These are phyloP conservation scores for Dioscorea cayenensis DNA, from an alignment of 116 monocot species.

Conservation along the genomic window DNA sequence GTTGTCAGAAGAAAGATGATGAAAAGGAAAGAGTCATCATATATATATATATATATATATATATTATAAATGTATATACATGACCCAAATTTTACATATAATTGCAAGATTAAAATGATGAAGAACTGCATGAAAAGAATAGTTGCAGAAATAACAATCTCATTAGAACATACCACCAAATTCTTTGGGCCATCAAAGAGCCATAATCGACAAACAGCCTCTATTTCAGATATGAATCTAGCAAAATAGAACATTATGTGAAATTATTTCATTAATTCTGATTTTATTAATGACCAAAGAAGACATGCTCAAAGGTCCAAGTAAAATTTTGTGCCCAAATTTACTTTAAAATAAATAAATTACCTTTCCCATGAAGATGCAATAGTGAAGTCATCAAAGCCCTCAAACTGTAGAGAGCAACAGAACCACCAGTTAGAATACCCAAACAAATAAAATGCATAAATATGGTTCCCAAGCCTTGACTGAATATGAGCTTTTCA, in stretches of 20 bases:
- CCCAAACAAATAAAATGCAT: neutral
- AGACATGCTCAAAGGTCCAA: neutral
- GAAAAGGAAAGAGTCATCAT: no score
- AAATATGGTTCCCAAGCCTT: no score
- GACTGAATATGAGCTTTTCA: no score
- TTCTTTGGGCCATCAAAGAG: conserved; percentile 77
- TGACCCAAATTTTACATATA: neutral
- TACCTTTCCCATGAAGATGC: conserved; percentile 99
- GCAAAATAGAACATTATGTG: neutral
- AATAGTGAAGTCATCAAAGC: conserved; percentile 88
- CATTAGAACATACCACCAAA: conserved; percentile 45
- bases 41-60: no score
- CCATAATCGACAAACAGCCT: conserved; percentile 80
- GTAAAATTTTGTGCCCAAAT: neutral
- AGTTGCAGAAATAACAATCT: neutral
- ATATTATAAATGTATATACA: neutral
- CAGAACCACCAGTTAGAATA: neutral
- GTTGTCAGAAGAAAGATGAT: neutral
- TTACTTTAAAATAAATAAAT: neutral
- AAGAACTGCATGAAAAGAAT: no score
- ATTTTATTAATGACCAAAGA: no score
- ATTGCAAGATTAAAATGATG: neutral
- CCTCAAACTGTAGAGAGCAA: conserved; percentile 23
- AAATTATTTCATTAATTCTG: neutral
- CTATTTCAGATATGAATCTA: conserved; percentile 96